Evolutionary conservation across 768 basidiomycete species (phyloP), one percentile per base, ranked within the genome.

Genomic region (Pleurotus ostreatus): DNA sequence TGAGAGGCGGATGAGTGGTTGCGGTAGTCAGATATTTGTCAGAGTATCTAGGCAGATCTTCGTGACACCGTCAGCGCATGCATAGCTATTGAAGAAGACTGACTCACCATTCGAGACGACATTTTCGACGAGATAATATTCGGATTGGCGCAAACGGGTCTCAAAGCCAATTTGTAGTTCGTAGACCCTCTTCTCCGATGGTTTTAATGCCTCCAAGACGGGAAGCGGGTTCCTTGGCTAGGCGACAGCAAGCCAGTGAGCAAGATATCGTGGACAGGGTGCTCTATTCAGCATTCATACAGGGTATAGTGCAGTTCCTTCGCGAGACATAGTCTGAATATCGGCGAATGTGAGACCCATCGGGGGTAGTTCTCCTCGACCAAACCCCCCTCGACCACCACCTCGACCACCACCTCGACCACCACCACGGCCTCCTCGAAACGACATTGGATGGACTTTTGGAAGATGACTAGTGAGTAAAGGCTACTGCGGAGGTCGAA

Each of bases 291-390:
- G 60, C 59, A 67, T 18, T 71, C 89, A 72, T 78, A 92, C 90
- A 48, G 92, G 92, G 74, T 92, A 94, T 66, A 92, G 72, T 25
- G 84, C 84, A 40, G 87, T 86, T 56, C 78, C 86, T 68, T 92
- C 92, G 56, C 86, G 76, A 15, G 88, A 86, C 65, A 92, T 71
- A 48, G 82, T 78, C 66, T 90, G 88, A 51, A 94, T 77, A 66
- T 94, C 91, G 43, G 86, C 81, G 66, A 88, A 89, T 5, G 86
- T 84, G 26, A 93, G 78, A 16, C 92, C 91, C 84, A 91, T 89
- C 0, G 89, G 88, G 2, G 83, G 85, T 38, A 79, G 76, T 68
- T 57, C 69, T 58, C 76, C 71, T 23, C 83, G 81, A 16, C 82
- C 81, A 63, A 81, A 79, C 4, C 83, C 82, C 6, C 87, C 85